These are phyloP conservation scores for Ceratobasidium sp. DNA, from an alignment of 1,284 basidiomycete species.

Conservation along the genomic window DNA sequence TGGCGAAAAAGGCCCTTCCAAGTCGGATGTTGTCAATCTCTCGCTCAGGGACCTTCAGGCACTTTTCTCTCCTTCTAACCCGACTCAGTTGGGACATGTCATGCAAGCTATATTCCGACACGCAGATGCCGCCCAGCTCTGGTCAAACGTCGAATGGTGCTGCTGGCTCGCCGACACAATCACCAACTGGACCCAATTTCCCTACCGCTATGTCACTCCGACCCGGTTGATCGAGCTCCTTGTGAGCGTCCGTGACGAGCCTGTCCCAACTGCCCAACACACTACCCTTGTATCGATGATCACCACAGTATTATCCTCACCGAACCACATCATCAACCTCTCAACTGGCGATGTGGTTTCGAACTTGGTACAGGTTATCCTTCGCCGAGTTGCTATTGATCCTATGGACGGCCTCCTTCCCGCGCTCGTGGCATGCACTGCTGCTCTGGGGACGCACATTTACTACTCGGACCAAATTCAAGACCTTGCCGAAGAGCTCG, in stretches of 20 bases:
- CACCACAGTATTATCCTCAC: conserved; percentile 83
- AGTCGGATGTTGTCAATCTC: conserved; percentile 77
- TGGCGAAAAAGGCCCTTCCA: conserved; percentile 85
- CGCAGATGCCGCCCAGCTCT: conserved; percentile 71
- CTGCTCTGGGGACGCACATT: conserved; percentile 87
- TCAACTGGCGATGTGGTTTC: conserved; percentile 91
- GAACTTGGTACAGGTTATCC: conserved; percentile 76
- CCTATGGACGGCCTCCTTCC: conserved; percentile 76
- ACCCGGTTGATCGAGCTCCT: conserved; percentile 86
- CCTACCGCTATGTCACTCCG: conserved; percentile 92
- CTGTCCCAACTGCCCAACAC: conserved; percentile 67
- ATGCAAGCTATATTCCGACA: conserved; percentile 76
- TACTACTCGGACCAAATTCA: conserved; percentile 98
- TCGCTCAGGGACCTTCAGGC: conserved; percentile 78
- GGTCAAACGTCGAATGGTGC: conserved; percentile 79
- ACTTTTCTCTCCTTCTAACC: conserved; percentile 80
- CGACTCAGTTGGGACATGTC: conserved; percentile 77
- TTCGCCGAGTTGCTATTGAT: conserved; percentile 75
- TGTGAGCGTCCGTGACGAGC: conserved; percentile 71
- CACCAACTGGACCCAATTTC: conserved; percentile 88
- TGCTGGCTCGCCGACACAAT: conserved; percentile 84
- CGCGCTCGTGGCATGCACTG: conserved; percentile 80
- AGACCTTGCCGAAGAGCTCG: conserved; percentile 88
- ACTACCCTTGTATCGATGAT: conserved; percentile 83
- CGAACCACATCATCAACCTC: conserved; percentile 86